These are phyloP conservation scores for Pleurotus salmoneostramineus DNA, from an alignment of 768 basidiomycete genomes.

Conservation along the genomic window DNA sequence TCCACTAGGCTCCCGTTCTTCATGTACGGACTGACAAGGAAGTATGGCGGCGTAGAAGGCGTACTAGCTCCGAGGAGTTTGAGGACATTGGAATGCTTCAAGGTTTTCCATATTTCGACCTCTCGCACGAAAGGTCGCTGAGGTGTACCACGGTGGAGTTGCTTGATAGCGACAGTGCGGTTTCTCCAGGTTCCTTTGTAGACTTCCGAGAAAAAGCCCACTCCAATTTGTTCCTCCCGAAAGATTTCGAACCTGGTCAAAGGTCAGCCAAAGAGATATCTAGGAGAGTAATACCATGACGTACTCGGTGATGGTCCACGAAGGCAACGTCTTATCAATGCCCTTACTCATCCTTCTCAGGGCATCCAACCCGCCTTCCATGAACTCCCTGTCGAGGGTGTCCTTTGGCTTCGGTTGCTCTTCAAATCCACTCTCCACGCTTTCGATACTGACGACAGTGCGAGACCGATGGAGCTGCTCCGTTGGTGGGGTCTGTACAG, in stretches of 20 bases:
- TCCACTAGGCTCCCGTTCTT: conserved; percentile 59
- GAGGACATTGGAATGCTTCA: conserved; percentile 69
- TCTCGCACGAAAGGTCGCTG: conserved; percentile 65
- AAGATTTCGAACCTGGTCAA: conserved; percentile 66
- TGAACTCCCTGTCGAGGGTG: conserved; percentile 64
- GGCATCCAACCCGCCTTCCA: conserved; percentile 71
- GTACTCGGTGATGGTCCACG: conserved; percentile 74
- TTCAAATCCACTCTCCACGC: not conserved
- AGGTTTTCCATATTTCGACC: conserved; percentile 65
- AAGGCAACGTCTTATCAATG: conserved; percentile 43
- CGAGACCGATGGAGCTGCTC: not conserved
- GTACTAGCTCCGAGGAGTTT: conserved; percentile 77
- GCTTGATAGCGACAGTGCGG: conserved; percentile 67
- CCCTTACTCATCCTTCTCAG: conserved; percentile 53
- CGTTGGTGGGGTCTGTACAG: not conserved
- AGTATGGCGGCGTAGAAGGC: conserved; percentile 69
- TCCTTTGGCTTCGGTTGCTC: conserved; percentile 22
- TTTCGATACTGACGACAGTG: conserved; percentile 10
- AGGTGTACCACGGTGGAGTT: conserved; percentile 59
- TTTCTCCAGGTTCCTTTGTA: conserved; percentile 74
- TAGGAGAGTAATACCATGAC: conserved; percentile 7
- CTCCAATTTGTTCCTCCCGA: conserved; percentile 61
- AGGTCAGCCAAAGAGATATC: not conserved
- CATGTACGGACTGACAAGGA: conserved; percentile 74
- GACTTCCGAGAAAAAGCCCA: conserved; percentile 76